Evolutionary conservation across 83 land plant species (phyloP).

Genomic region (Picea engelmannii): DNA sequence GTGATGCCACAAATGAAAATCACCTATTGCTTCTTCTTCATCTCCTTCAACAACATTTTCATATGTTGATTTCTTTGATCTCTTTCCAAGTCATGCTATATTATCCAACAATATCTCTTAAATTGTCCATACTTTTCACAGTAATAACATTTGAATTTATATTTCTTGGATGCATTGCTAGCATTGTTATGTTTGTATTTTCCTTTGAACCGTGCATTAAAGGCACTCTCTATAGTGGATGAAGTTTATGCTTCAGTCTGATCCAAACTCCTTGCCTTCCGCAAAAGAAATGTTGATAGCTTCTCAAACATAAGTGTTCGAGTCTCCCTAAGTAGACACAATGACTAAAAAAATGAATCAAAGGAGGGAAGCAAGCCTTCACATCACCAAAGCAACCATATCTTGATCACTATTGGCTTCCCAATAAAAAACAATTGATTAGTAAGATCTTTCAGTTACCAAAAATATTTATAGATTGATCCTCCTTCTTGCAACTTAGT

Average conservation of each 20-base stretch:
- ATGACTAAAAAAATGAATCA: background rate
- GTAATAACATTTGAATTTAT: background rate
- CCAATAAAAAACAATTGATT: background rate
- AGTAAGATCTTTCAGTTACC: background rate
- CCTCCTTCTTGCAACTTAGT: background rate
- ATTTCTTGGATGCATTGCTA: background rate
- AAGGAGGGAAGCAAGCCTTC: background rate
- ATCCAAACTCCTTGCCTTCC: background rate
- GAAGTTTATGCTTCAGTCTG: background rate
- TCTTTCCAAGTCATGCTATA: too few species aligned
- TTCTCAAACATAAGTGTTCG: background rate
- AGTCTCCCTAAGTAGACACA: background rate
- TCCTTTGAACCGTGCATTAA: background rate
- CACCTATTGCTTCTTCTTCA: too few species aligned
- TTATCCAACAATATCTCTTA: background rate
- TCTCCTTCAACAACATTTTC: too few species aligned
- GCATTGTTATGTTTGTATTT: background rate
- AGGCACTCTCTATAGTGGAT: background rate
- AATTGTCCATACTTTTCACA: background rate
- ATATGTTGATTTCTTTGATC: too few species aligned
- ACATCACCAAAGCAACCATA: background rate
- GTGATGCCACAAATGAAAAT: too few species aligned
- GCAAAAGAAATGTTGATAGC: background rate
- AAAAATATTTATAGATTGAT: background rate
- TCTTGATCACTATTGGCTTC: background rate